Evolutionary conservation across 306 rosid species (phyloP).

Genomic region (Acacia acuminata): DNA sequence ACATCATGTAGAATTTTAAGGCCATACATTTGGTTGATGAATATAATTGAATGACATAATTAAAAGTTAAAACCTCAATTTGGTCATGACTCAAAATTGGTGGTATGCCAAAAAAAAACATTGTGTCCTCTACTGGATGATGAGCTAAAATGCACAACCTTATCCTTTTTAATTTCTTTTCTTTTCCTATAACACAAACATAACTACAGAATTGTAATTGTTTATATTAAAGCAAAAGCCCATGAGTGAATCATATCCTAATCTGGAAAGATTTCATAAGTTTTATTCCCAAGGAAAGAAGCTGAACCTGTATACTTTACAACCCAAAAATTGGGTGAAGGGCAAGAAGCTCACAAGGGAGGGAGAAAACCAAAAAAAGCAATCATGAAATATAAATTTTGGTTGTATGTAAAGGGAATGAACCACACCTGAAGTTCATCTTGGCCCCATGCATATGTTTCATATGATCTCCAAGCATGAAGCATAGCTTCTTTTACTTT

Average conservation of each 20-base stretch:
- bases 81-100: constrained; percentile 3
- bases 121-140: constrained; percentile 11
- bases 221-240: background rate
- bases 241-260: constrained; percentile 16
- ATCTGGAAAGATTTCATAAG: constrained; percentile 16
- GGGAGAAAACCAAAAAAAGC: background rate
- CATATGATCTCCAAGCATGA: constrained; percentile 97
- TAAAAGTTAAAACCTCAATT: constrained; percentile 11
- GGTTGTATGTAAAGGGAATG: constrained; percentile 17
- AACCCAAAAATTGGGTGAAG: constrained; percentile 7
- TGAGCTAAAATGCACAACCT: constrained; percentile 11
- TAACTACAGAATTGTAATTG: background rate
- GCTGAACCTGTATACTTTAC: constrained; percentile 6
- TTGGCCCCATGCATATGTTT: constrained; percentile 96
- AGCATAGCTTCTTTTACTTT: constrained; percentile 96
- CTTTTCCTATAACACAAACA: background rate
- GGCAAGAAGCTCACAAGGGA: background rate
- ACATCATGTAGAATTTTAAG: background rate
- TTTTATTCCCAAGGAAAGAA: constrained; percentile 23
- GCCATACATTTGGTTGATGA: constrained; percentile 16
- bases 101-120: background rate
- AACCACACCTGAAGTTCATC: constrained; percentile 92
- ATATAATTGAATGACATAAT: background rate
- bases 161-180: background rate
- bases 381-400: constrained; percentile 21